These are phyloP conservation scores for Bruguiera gymnorhiza DNA, from an alignment of 345 rosid species.

Conservation along the genomic window DNA sequence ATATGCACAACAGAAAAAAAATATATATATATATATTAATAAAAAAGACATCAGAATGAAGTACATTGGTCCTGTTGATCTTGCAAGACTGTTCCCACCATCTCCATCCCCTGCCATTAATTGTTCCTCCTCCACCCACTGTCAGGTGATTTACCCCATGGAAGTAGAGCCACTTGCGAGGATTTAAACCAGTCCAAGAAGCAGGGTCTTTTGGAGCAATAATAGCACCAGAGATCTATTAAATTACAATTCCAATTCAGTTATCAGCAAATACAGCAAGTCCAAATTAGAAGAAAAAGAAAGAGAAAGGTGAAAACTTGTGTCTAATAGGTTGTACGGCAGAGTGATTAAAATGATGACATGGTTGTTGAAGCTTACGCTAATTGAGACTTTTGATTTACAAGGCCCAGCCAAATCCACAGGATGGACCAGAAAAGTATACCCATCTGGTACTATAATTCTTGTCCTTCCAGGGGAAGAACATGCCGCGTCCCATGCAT, in stretches of 20 bases:
- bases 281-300: constrained; percentile 4
- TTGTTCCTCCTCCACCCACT: constrained; percentile 69
- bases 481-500: constrained; percentile 75
- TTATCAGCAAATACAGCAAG: neutral
- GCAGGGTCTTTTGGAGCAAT: constrained; percentile 76
- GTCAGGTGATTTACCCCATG: constrained; percentile 67
- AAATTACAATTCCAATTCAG: constrained; percentile 10
- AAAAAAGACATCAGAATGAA: constrained; percentile 16
- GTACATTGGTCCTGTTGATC: constrained; percentile 49
- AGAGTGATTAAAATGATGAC: neutral
- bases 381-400: constrained; percentile 65
- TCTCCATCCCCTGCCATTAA: constrained; percentile 74
- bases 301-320: neutral
- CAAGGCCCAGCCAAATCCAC: constrained; percentile 75
- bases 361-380: constrained; percentile 33
- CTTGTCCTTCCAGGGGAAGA: constrained; percentile 46
- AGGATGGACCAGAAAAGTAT: constrained; percentile 53
- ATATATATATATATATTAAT: too few species aligned
- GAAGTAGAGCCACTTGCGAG: constrained; percentile 75
- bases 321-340: neutral
- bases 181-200: constrained; percentile 69
- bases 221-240: constrained; percentile 71
- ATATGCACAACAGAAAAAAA: constrained; percentile 1
- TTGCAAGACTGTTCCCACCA: constrained; percentile 95
- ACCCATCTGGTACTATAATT: constrained; percentile 52